Evolutionary conservation across 192 early-diverging fungal species (phyloP).

Genomic region (Cetraspora pellucida): DNA sequence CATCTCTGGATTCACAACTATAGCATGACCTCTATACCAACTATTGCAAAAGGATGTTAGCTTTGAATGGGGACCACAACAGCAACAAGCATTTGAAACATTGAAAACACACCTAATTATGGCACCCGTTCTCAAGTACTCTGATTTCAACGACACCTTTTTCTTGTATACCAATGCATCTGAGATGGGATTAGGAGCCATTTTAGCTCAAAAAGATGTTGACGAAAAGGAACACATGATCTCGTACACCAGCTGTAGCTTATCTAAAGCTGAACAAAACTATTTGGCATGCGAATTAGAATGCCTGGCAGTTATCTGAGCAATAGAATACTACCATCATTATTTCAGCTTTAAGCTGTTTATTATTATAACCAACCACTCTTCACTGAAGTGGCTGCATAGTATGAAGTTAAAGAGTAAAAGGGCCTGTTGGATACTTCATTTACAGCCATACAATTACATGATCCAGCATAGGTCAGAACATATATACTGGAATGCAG

Average conservation of each 20-base stretch:
- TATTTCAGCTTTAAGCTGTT: conserved; percentile 32
- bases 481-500: not conserved
- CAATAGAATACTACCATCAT: conserved; percentile 34
- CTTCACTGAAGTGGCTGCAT: not conserved
- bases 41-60: not conserved
- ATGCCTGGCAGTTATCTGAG: conserved; percentile 23
- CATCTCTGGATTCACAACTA: not conserved
- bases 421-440: not conserved
- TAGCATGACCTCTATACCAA: not conserved
- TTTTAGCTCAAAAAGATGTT: not conserved
- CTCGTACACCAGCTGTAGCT: not conserved
- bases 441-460: not conserved
- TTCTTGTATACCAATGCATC: not conserved
- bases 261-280: not conserved
- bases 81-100: not conserved
- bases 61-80: not conserved
- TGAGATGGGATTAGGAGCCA: not conserved
- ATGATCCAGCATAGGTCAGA: not conserved
- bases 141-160: not conserved
- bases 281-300: conserved; percentile 12
- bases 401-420: not conserved
- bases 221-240: not conserved
- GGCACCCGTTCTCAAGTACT: not conserved
- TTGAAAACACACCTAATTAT: not conserved
- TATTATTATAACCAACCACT: not conserved